phyloP scores from a whole-genome alignment of 805 yeast genomes.

The Jamesozyma spencerorum region DNA sequence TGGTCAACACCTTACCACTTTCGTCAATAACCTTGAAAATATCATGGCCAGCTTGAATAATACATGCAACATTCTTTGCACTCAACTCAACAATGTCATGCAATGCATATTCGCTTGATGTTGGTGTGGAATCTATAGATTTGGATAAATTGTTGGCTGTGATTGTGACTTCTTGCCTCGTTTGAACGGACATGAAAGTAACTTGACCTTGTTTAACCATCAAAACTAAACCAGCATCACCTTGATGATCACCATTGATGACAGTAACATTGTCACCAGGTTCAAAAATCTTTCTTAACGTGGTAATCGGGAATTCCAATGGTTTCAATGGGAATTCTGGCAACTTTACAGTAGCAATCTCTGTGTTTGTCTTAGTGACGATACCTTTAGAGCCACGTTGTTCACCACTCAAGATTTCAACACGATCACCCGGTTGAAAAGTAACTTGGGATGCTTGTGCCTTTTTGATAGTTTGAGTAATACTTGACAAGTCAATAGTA shows the following conservation, averaged over 20 bases:
- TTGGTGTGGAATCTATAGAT: conserved; percentile 80
- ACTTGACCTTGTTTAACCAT: conserved; percentile 76
- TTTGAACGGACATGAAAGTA: conserved; percentile 80
- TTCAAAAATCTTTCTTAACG: conserved; percentile 74
- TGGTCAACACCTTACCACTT: conserved; percentile 64
- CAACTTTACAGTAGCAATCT: conserved; percentile 43
- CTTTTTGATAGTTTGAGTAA: conserved; percentile 77
- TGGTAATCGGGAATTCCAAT: conserved; percentile 73
- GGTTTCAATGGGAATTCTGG: conserved; percentile 41
- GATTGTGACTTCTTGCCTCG: conserved; percentile 80
- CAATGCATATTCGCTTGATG: conserved; percentile 69
- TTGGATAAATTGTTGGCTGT: conserved; percentile 85
- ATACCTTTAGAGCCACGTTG: conserved; percentile 82
- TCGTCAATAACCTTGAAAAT: conserved; percentile 70
- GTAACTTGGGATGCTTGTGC: conserved; percentile 44
- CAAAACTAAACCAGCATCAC: conserved; percentile 92
- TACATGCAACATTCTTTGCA: conserved; percentile 79
- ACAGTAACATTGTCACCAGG: conserved; percentile 95
- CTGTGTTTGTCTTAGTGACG: conserved; percentile 58
- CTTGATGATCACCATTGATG: conserved; percentile 80
- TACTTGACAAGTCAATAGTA: conserved; percentile 77
- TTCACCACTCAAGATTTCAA: conserved; percentile 87
- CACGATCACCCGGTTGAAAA: conserved; percentile 91
- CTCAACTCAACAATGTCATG: conserved; percentile 86
- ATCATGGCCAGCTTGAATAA: conserved; percentile 83